phyloP scores from a whole-genome alignment of 371 early-diverging fungal species.

The Gilbertella persicaria region DNA sequence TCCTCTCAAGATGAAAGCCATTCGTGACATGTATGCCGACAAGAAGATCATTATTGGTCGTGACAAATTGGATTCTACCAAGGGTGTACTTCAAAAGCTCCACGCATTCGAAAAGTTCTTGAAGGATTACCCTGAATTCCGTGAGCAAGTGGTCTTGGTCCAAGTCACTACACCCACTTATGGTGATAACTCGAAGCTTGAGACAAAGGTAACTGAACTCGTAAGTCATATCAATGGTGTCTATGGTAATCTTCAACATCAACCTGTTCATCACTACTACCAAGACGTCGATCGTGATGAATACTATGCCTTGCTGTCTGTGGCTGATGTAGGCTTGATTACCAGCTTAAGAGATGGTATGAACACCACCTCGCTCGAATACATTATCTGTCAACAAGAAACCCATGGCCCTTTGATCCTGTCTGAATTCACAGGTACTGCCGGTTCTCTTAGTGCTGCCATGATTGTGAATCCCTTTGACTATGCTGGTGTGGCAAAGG shows the following conservation, averaged over 20 bases:
- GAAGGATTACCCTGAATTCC: constrained; percentile 88
- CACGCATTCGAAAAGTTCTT: constrained; percentile 94
- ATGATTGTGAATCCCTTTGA: constrained; percentile 97
- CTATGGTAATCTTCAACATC: constrained; percentile 95
- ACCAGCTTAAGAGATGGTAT: constrained; percentile 98
- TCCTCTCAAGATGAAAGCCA: constrained; percentile 70
- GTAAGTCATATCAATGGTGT: constrained; percentile 93
- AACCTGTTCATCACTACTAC: constrained; percentile 96
- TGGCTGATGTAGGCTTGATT: constrained; percentile 94
- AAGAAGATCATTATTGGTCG: constrained; percentile 97
- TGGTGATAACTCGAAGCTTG: constrained; percentile 67
- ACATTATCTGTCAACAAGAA: constrained; percentile 94
- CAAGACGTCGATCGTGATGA: constrained; percentile 94
- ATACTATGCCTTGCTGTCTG: constrained; percentile 91
- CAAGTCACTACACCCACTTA: constrained; percentile 73
- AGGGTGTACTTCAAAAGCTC: constrained; percentile 97
- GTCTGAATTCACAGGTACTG: constrained; percentile 97
- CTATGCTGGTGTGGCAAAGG: constrained; percentile 84
- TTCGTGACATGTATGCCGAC: constrained; percentile 83
- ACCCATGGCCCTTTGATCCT: constrained; percentile 91
- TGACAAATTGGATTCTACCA: constrained; percentile 98
- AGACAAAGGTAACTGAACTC: constrained; percentile 84
- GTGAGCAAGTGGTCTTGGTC: constrained; percentile 85
- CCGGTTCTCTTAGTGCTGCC: constrained; percentile 86
- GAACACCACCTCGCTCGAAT: constrained; percentile 99